Evolutionary conservation across 2,329 filamentous ascomycete species (phyloP), one percentile per base, ranked within the genome.

Genomic region (Penicillium sp.): DNA sequence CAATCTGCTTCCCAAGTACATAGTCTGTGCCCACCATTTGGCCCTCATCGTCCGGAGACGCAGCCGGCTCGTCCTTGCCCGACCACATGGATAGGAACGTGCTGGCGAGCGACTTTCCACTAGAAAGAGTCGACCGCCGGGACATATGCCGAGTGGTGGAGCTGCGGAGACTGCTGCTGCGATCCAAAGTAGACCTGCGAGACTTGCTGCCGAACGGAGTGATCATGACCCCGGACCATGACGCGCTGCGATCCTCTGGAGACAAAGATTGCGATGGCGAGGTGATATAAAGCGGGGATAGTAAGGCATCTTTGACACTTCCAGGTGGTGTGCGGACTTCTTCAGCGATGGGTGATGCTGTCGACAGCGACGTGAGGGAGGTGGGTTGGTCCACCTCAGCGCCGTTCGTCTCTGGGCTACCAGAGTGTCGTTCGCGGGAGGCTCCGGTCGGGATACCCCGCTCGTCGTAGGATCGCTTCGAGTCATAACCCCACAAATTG

Each of bases 1-100:
- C 87, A 59, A 89, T 85, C 60, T 86, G 83, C 63, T 87, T 86
- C 50, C 87, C 87, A 53, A 89, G 83, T 35, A 89, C 85, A 70
- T 89, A 89, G 62, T 87, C 85, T 54, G 83, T 81, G 43, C 86
- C 87, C 49, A 89, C 84, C 60, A 87, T 83, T 69, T 89, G 86
- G 3, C 87, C 87, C 75, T 89, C 87, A 50, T 87, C 85, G 68
- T 89, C 87, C 13, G 85, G 86, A 59, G 86, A 79, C 62, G 69
- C 75, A 54, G 69, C 76, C 66, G 70, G 70, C 58, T 75, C 78
- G 54, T 69, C 79, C 55, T 59, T 70, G 56, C 68, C 75, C 52
- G 75, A 78, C 76, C 81, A 86, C 66, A 81, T 79, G n/a, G 83
- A 82, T 24, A 87, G 75, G 62, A 85, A 87, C 18, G 80, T 81